Evolutionary conservation across 805 yeast genomes (phyloP).

Genomic region (Candida corydali): DNA sequence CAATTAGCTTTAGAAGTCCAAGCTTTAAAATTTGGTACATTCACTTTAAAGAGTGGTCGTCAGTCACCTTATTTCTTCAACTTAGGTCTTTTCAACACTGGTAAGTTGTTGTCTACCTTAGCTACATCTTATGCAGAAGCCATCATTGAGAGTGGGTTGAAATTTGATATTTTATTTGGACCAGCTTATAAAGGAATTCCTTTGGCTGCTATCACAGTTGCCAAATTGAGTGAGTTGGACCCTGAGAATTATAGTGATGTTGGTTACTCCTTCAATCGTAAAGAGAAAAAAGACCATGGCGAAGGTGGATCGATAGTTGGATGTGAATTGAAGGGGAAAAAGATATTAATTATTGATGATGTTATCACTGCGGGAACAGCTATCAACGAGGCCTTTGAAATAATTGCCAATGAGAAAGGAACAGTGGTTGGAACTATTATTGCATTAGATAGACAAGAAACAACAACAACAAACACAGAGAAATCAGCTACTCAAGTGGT

Average conservation of each 20-base stretch:
- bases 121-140: constrained; percentile 89
- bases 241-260: constrained; percentile 69
- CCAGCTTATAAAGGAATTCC: constrained; percentile 99
- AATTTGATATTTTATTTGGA: constrained; percentile 90
- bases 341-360: constrained; percentile 85
- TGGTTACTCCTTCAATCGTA: constrained; percentile 93
- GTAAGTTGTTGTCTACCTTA: constrained; percentile 69
- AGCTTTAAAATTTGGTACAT: constrained; percentile 83
- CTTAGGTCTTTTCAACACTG: constrained; percentile 84
- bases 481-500: constrained; percentile 79
- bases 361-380: constrained; percentile 99
- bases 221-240: constrained; percentile 86
- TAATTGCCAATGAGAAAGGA: constrained; percentile 69
- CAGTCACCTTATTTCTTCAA: constrained; percentile 95
- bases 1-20: constrained; percentile 76
- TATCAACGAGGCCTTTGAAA: constrained; percentile 85
- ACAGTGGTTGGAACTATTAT: constrained; percentile 78
- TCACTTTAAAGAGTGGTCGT: constrained; percentile 90
- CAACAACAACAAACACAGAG: constrained; percentile 58
- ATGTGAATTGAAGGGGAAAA: constrained; percentile 63
- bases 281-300: constrained; percentile 96
- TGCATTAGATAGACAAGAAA: constrained; percentile 94
- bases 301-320: constrained; percentile 98
- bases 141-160: constrained; percentile 73
- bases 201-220: constrained; percentile 86